Base-by-base conservation (phyloP, 192 early-diverging fungal species). In the Coemansia erecta region DNA sequence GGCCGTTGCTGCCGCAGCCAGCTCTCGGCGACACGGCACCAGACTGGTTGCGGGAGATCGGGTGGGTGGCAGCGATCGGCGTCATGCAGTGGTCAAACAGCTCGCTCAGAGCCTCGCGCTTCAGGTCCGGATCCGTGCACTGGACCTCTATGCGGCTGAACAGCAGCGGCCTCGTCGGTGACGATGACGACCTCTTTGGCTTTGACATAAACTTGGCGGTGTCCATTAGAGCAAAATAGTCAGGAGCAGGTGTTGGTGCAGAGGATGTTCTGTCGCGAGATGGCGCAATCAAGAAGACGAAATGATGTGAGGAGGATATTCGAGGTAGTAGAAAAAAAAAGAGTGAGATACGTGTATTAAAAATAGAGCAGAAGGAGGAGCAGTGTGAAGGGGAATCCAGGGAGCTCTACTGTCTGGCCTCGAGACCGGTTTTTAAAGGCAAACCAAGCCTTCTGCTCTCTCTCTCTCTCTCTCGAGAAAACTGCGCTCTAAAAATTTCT, bases 31-130 rank as follows among this genome's bases (percentile, higher is more conserved):
- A 39, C 17, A 18, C 24, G 26, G 7, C 31, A 55, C 53, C 42
- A n/a, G 41, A 44, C 23, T 31, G 42, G 21, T 39, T 35, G 24
- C 11, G 35, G 2, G 42, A 49, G 31, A 12, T 44, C 4, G 14
- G 47, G 14, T 14, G 39, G 39, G 53, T 56, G 39, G 42, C 47
- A 19, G 33, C 47, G 13, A 77, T 63, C 11, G 73, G 73, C 19
- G 69, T 67, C 75, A 78, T 78, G 51, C 75, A 78, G 66, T 78
- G 69, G 60, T 78, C 75, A n/a, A 78, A 78, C 24, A 78, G 63
- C 69, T 78, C 75, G 63, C 75, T 72, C 11, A 78, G 65, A 12
- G 75, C 75, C 55, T 68, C 75, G 56, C 69, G 75, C 56, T 78
- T 78, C 17, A 78, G 45, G 10, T 72, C 75, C 10, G 69, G 69